These are phyloP conservation scores for Aspergillus clavatus DNA, from an alignment of 2,329 filamentous ascomycete genomes.

Conservation along the genomic window DNA sequence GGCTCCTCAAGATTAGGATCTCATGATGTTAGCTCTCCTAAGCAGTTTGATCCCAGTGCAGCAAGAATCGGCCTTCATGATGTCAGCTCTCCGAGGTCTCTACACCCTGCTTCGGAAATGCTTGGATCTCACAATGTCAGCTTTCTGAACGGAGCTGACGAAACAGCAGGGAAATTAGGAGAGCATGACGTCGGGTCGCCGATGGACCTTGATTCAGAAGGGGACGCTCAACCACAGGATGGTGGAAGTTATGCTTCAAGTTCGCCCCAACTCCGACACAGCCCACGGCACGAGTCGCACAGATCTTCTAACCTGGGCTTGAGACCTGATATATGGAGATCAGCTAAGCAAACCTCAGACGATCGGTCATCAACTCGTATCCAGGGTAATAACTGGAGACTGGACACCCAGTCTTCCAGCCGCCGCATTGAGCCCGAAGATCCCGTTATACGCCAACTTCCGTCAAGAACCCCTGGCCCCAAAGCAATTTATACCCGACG, in stretches of 20 bases:
- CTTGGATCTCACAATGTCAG: not conserved
- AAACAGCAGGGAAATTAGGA: not conserved
- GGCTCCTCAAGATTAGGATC: not conserved
- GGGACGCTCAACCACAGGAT: not conserved
- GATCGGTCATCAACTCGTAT: not conserved
- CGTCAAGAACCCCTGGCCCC: slow-evolving; percentile 6
- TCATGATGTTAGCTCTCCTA: not conserved
- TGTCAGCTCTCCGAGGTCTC: not conserved
- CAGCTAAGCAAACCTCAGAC: not conserved
- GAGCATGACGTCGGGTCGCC: not conserved
- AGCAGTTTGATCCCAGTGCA: not conserved
- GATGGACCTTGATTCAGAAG: not conserved
- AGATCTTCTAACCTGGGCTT: not conserved
- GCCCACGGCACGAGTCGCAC: too few relatives aligned
- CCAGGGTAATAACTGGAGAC: not conserved
- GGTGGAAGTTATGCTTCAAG: not conserved
- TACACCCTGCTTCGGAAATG: not conserved
- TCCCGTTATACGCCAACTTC: slow-evolving; percentile 1
- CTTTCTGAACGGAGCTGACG: not conserved
- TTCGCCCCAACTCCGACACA: not conserved
- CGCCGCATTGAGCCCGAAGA: not conserved
- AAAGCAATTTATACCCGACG: not conserved
- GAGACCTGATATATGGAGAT: not conserved
- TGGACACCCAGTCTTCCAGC: not conserved
- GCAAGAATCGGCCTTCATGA: not conserved